Conservation (phyloP, 169 alveolate genomes). For the Plasmodium fragile region DNA sequence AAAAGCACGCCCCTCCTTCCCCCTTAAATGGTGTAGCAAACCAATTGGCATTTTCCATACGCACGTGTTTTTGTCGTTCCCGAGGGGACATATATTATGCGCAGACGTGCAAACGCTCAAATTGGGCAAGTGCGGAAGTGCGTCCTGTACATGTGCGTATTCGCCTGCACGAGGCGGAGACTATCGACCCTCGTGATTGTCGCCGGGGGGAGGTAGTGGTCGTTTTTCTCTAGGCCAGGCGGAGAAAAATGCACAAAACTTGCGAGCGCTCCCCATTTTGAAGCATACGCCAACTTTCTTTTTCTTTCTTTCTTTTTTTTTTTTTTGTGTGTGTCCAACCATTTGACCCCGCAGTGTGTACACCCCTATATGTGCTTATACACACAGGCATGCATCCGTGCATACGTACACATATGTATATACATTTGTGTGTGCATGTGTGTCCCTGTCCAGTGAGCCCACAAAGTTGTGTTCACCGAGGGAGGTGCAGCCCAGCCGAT, state of each 20-base stretch:
- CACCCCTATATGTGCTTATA: not conserved
- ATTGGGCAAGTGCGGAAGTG: not conserved
- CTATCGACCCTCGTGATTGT: not conserved
- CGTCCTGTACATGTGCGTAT: not conserved
- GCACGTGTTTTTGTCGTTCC: slow-evolving; percentile 1
- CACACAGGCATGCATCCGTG: not conserved
- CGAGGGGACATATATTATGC: not conserved
- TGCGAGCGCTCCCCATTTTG: not conserved
- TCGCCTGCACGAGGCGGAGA: not conserved
- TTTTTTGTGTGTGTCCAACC: not conserved
- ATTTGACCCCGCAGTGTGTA: not conserved
- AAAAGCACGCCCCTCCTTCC: not conserved
- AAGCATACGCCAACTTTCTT: not conserved
- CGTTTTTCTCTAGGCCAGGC: not conserved
- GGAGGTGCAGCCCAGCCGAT: not conserved
- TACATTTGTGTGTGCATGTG: not conserved
- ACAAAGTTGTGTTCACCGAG: not conserved
- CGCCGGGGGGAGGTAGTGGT: not conserved
- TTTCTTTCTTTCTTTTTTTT: no score
- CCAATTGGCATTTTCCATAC: not conserved
- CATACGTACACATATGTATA: not conserved
- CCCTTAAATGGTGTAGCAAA: not conserved
- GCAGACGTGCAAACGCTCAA: not conserved
- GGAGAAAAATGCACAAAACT: not conserved
- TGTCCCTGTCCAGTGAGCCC: not conserved